Evolutionary conservation across 768 basidiomycete species (phyloP), one percentile per base, ranked within the genome.

Genomic region (Lanmaoa rubissima): DNA sequence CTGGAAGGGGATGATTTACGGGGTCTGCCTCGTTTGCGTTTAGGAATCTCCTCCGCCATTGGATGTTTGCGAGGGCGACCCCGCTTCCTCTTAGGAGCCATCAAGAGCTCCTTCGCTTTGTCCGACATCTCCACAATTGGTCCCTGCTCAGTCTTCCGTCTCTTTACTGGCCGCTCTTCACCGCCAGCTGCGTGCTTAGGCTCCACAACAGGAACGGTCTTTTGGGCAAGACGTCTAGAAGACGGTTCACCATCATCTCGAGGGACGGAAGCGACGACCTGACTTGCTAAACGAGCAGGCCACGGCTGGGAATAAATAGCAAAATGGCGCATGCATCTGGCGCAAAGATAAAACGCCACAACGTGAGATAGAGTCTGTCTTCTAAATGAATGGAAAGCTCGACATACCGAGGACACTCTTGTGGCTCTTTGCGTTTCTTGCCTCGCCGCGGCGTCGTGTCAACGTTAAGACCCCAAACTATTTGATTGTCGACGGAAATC

Each of bases 261-360:
- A 47, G 82, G 70, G 40, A 77, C 76, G 38, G 75, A 63, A 6
- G 73, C 65, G 16, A 82, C 81, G 47, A 80, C 79, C 36, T 77
- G 73, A 39, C 58, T 69, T 17, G 81, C 74, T 16, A 82, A 65
- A 52, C 90, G 86, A 48, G 77, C 75, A 21, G 90, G 90, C 90
- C 90, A 92, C 3, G 80, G 70, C 52, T 79, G 76, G 2, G 78
- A 79, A 71, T 92, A 92, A 55, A 92, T 92, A 12, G 87, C 89
- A 63, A 78, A 81, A 69, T 92, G 90, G 19, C 90, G 86, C 71
- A 92, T 78, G 68, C 90, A 92, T 56, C 90, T 91, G 64, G 17
- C 46, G 43, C 42, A 61, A 49, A 61, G 47, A 55, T 41, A 52
- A 54, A 63, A 53, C 46, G 55, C 51, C 41, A 48, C 48, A 62